phyloP scores from a whole-genome alignment of 2,329 filamentous ascomycete species.

The Septoria linicola region DNA sequence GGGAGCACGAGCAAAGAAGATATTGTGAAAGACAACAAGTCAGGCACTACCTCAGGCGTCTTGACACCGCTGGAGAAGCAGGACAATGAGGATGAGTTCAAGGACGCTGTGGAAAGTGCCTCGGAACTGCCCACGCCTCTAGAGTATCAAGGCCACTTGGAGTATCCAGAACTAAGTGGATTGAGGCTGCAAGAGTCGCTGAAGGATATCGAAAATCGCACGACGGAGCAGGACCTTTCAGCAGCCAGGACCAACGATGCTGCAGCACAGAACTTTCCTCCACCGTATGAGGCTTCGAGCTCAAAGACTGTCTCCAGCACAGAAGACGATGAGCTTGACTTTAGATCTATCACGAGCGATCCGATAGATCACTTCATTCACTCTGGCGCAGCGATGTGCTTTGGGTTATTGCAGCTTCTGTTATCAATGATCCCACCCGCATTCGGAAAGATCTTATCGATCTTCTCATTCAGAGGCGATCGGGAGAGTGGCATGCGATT shows the following conservation, averaged over 20 bases:
- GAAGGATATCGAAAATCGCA: constrained; percentile 7
- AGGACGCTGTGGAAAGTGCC: constrained; percentile 55
- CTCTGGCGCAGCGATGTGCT: constrained; percentile 84
- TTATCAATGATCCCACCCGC: constrained; percentile 92
- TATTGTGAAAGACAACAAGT: constrained; percentile 9
- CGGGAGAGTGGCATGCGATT: constrained; percentile 76
- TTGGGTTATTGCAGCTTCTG: constrained; percentile 78
- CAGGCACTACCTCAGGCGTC: constrained; percentile 21
- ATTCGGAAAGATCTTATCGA: constrained; percentile 79
- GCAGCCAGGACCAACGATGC: constrained; percentile 4
- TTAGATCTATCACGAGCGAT: constrained; percentile 63
- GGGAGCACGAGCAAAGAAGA: constrained; percentile 4
- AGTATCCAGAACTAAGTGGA: constrained; percentile 33
- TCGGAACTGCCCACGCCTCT: constrained; percentile 49
- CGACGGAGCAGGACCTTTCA: neutral
- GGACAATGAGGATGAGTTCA: constrained; percentile 53
- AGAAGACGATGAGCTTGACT: constrained; percentile 54
- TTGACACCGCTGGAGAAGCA: constrained; percentile 29
- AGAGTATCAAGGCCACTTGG: constrained; percentile 50
- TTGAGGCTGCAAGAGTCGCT: constrained; percentile 28
- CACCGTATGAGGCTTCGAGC: neutral
- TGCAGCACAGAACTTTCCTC: neutral
- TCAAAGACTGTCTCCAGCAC: constrained; percentile 13
- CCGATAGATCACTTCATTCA: constrained; percentile 85
- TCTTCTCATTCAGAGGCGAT: constrained; percentile 90